Evolutionary conservation across 139 green algal species (phyloP), one percentile per base, ranked within the genome.

Genomic region (Chlamydomonas sp.): DNA sequence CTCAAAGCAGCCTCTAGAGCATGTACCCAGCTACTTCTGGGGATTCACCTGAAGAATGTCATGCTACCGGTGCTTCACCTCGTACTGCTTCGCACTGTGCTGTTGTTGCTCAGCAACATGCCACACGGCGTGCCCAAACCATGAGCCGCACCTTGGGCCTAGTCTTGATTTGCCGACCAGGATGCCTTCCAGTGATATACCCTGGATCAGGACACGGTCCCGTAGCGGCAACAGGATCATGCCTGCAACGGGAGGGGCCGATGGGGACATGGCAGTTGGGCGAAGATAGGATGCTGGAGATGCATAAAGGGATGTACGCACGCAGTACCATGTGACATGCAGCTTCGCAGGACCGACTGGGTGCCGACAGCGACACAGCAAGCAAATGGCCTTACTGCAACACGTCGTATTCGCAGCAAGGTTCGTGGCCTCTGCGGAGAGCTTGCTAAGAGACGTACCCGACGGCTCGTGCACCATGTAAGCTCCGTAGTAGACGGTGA

Each of bases 401-500:
- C 31, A 49, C 31, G 31, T 49, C 31, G 31, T 49, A 49, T 49
- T 49, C 31, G 31, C 31, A 49, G 31, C 31, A 49, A 49, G 31
- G 31, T 49, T 49, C 31, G 31, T 49, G 31, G 31, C 31, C 31
- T 49, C 31, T 49, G 31, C 31, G 31, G 31, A 49, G 31, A 0
- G 31, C 31, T 69, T 9, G 64, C 8, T 12, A 69, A 16, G 10
- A 69, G 8, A 12, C 68, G 15, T 15, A 74, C 68, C 68, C n/a
- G 68, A 74, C 14, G 68, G 68, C 14, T 74, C n/a, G 60, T 83
- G 78, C 18, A 83, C 78, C 78, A 83, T 62, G 62, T 83, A 83
- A 62, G 16, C 1, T 1, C 78, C 78, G 4, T 5, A 62, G 78
- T 68, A 83, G 5, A 73, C n/a, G 20, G 12, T 72, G 62, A 17